Base-by-base conservation (phyloP, 2,329 filamentous ascomycete genomes). In the Cladosporium halotolerans region DNA sequence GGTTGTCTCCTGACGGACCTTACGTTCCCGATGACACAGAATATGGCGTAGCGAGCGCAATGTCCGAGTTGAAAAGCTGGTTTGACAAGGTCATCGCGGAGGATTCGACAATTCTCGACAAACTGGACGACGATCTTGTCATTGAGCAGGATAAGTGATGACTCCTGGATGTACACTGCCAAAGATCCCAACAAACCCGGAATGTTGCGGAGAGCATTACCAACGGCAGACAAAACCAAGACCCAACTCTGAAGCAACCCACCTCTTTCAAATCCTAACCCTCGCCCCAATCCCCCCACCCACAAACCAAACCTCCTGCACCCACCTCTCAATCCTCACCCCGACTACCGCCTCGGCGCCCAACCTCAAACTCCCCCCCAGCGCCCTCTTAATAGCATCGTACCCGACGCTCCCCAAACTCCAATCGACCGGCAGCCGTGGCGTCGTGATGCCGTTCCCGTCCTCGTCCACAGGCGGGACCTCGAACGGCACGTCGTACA, bases 341-440 rank as follows among this genome's bases (percentile, higher is more conserved):
- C 83, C 84, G 1, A 96, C 86, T 40, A 83, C 76, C 1, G 91
- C 93, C 61, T 78, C 76, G 1, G 90, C 89, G 70, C 90, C 87
- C 55, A 97, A 71, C 69, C 86, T 87, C 60, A 97, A 70, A 19
- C 76, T 78, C 0, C 92, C 91, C 1, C 92, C 92, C 0, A 97
- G 70, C 9, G 92, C 92, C 61, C 84, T 83, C 62, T 77, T 81
- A 11, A 97, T 76, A 49, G 88, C 88, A 39, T 89, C 89, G 62
- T 92, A 95, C 2, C 92, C 93, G 9, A 95, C 82, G 11, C 83
- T 84, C 11, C 82, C 84, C 14, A 89, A 66, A 33, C 82, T 84
- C 86, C 91, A 92, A 39, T 86, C 78, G 1, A 97, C 92, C 0
- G 92, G 91, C 40, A 99, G 67, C 54, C 79, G 80, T 1, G 92